These are phyloP conservation scores for Funneliformis geosporum DNA, from an alignment of 192 early-diverging fungal genomes.

Conservation along the genomic window DNA sequence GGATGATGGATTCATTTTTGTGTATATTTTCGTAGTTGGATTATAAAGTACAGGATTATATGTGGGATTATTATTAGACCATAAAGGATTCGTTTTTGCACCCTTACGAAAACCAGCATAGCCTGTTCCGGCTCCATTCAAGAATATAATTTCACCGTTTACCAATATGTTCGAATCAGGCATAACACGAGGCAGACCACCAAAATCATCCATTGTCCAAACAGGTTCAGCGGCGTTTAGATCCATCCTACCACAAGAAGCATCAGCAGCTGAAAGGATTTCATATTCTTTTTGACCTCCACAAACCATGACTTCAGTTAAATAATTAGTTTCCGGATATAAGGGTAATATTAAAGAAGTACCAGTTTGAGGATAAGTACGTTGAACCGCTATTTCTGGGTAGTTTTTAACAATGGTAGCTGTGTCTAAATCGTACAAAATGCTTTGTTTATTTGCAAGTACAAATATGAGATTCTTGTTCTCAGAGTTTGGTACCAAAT, in stretches of 20 bases:
- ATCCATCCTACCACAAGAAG: conserved; percentile 52
- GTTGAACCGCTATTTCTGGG: conserved; percentile 48
- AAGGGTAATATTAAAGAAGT: conserved; percentile 58
- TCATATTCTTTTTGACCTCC: conserved; percentile 49
- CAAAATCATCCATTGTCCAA: conserved; percentile 56
- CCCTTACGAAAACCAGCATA: conserved; percentile 47
- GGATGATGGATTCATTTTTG: conserved; percentile 40
- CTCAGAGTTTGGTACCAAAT: conserved; percentile 49
- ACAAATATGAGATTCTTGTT: conserved; percentile 41
- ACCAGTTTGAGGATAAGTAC: conserved; percentile 60
- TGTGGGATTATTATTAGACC: conserved; percentile 28
- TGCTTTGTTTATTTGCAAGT: conserved; percentile 53
- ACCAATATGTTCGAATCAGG: conserved; percentile 49
- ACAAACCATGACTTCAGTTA: conserved; percentile 58
- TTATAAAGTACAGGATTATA: conserved; percentile 37
- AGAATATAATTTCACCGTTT: conserved; percentile 55
- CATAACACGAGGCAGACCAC: conserved; percentile 49
- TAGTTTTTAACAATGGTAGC: conserved; percentile 43
- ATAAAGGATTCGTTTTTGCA: background rate
- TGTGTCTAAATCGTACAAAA: conserved; percentile 50
- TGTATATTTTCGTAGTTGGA: conserved; percentile 29
- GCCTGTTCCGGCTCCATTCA: conserved; percentile 62
- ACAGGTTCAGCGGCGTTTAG: conserved; percentile 40
- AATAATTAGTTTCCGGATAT: conserved; percentile 53
- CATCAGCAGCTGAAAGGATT: conserved; percentile 37